Percentiles rank a stretch among this genome's conserved stretches.
These are phyloP conservation scores for Oleoguttula mirabilis DNA, from an alignment of 495 filamentous ascomycete species.

Conservation along the genomic window DNA sequence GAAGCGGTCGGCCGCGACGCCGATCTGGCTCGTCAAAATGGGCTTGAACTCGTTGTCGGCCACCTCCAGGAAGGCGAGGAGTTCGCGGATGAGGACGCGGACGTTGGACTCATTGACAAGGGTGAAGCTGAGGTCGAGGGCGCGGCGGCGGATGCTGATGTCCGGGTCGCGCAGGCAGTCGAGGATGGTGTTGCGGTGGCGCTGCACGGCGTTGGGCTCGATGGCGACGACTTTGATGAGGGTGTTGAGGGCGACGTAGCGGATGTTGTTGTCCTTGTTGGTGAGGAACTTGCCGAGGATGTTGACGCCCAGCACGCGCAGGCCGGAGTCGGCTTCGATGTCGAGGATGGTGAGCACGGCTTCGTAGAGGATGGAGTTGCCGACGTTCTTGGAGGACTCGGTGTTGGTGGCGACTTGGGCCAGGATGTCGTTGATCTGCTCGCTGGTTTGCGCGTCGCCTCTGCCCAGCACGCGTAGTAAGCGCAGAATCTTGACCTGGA, in stretches of 20 bases:
- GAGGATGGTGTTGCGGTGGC: conserved; percentile 93
- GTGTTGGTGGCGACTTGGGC: conserved; percentile 98
- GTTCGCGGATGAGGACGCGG: conserved; percentile 77
- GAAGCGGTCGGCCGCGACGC: conserved; percentile 89
- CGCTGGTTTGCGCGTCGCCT: conserved; percentile 79
- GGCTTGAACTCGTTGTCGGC: conserved; percentile 98
- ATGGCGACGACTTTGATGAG: conserved; percentile 97
- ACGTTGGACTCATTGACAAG: conserved; percentile 95
- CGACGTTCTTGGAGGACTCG: conserved; percentile 95
- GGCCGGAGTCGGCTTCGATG: conserved; percentile 90
- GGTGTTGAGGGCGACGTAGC: conserved; percentile 94
- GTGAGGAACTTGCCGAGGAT: conserved; percentile 95
- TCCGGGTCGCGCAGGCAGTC: conserved; percentile 97
- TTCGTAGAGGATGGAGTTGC: conserved; percentile 95
- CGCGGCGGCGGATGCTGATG: conserved; percentile 90
- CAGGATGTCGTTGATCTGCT: conserved; percentile 96
- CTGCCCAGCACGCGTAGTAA: conserved; percentile 74
- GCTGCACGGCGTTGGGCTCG: conserved; percentile 92
- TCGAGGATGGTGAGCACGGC: conserved; percentile 94
- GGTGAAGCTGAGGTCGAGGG: conserved; percentile 93
- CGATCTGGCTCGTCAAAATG: conserved; percentile 92
- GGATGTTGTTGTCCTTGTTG: conserved; percentile 98
- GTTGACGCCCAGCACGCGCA: conserved; percentile 90
- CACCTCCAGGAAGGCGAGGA: conserved; percentile 89
- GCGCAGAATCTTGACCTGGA: conserved; percentile 89